These are phyloP conservation scores for Kwoniella pini DNA, from an alignment of 768 basidiomycete genomes.

Conservation along the genomic window DNA sequence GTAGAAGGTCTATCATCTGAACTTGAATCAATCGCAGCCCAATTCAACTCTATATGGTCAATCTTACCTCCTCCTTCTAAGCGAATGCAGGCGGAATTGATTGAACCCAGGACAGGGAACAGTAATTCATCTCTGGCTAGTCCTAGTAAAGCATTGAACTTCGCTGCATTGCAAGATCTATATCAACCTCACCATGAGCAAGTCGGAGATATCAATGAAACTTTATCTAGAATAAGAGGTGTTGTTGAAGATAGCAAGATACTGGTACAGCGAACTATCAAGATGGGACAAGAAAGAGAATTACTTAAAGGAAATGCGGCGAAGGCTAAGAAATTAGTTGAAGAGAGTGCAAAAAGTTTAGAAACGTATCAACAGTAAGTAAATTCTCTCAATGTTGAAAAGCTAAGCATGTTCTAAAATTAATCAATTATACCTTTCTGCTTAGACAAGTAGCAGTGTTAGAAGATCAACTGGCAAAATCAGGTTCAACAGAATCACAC, in stretches of 20 bases:
- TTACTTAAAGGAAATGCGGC: slow-evolving; percentile 89
- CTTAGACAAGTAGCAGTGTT: slow-evolving; percentile 52
- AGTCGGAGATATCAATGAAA: slow-evolving; percentile 73
- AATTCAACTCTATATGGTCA: slow-evolving; percentile 74
- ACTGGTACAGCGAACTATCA: slow-evolving; percentile 76
- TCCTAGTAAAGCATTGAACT: slow-evolving; percentile 70
- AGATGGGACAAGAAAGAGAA: slow-evolving; percentile 86
- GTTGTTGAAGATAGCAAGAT: slow-evolving; percentile 79
- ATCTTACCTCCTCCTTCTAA: slow-evolving; percentile 81
- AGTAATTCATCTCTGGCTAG: slow-evolving; percentile 54
- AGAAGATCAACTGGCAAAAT: slow-evolving; percentile 46
- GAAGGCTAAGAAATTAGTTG: slow-evolving; percentile 83
- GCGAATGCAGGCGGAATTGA: slow-evolving; percentile 60
- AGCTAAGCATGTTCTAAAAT: not conserved
- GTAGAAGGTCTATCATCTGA: slow-evolving; percentile 56
- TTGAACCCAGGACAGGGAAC: slow-evolving; percentile 54
- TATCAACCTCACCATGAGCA: slow-evolving; percentile 60
- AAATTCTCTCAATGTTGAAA: not conserved
- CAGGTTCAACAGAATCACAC: slow-evolving; percentile 42
- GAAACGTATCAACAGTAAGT: slow-evolving; percentile 79
- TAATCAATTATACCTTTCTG: not conserved
- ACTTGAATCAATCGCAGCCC: slow-evolving; percentile 62
- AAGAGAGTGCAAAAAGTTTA: slow-evolving; percentile 73
- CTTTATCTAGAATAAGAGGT: slow-evolving; percentile 73
- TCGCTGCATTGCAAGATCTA: slow-evolving; percentile 78